Evolutionary conservation across 148 eudicot species (phyloP).

Genomic region (Polygonum maritimum): DNA sequence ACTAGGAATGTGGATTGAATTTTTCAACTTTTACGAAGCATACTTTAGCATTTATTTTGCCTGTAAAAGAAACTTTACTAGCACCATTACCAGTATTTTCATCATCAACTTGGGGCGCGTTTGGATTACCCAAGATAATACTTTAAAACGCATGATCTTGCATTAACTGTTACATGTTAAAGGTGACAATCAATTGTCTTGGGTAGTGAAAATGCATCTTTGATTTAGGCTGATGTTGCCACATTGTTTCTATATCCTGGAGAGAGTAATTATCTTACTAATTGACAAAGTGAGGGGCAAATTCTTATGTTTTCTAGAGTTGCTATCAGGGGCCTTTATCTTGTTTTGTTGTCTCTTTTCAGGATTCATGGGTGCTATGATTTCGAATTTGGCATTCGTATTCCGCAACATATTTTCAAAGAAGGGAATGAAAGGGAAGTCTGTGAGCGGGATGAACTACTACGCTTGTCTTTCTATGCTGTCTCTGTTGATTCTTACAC

Average conservation of each 20-base stretch:
- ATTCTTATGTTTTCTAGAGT: background rate
- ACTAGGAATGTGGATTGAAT: background rate
- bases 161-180: no score
- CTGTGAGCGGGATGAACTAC: slow-evolving; percentile 40
- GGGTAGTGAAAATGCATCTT: background rate
- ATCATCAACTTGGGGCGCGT: background rate
- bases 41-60: background rate
- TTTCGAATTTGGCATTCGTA: slow-evolving; percentile 33
- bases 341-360: slow-evolving; percentile 16
- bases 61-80: background rate
- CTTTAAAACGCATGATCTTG: no score
- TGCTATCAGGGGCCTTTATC: slow-evolving; percentile 7
- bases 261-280: background rate
- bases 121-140: no score
- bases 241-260: background rate
- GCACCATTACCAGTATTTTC: background rate
- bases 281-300: background rate
- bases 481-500: slow-evolving; percentile 28
- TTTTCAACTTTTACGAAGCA: background rate
- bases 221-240: background rate
- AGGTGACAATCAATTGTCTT: no score
- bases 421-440: slow-evolving; percentile 36
- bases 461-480: slow-evolving; percentile 32
- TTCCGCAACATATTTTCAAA: slow-evolving; percentile 33
- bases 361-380: slow-evolving; percentile 43